phyloP scores from a whole-genome alignment of 257 asterid species.

The Cordia subcordata region DNA sequence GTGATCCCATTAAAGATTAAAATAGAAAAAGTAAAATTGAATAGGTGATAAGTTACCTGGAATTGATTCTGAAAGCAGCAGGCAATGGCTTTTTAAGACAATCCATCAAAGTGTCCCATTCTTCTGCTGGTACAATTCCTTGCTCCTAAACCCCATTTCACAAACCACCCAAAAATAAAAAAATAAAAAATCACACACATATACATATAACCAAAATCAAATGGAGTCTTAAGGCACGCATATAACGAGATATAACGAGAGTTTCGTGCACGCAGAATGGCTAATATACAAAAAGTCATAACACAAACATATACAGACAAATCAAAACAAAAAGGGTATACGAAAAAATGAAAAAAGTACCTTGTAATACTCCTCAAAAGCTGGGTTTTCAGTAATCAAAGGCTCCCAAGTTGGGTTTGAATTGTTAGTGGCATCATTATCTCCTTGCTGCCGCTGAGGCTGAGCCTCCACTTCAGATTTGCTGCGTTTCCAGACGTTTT shows the following conservation, averaged over 20 bases:
- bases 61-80: constrained; percentile 81
- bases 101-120: constrained; percentile 61
- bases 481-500: constrained; percentile 80
- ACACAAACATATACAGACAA: background rate
- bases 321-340: background rate
- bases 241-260: no score
- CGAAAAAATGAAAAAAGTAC: constrained; percentile 22
- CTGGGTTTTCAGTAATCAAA: constrained; percentile 54
- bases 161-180: background rate
- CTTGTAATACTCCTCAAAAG: constrained; percentile 86
- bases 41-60: constrained; percentile 35
- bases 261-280: no score
- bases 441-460: constrained; percentile 16
- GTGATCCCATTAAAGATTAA: background rate
- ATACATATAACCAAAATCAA: constrained; percentile 4
- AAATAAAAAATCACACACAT: background rate
- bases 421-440: constrained; percentile 9
- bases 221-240: no score
- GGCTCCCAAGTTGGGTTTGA: constrained; percentile 56
- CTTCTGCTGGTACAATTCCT: constrained; percentile 55
- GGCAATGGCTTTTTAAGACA: constrained; percentile 62
- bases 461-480: constrained; percentile 42
- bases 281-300: no score
- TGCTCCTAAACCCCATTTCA: constrained; percentile 43
- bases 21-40: background rate